These are phyloP conservation scores for Starmerella gropengiesseri DNA, from an alignment of 805 yeast species.

Conservation along the genomic window DNA sequence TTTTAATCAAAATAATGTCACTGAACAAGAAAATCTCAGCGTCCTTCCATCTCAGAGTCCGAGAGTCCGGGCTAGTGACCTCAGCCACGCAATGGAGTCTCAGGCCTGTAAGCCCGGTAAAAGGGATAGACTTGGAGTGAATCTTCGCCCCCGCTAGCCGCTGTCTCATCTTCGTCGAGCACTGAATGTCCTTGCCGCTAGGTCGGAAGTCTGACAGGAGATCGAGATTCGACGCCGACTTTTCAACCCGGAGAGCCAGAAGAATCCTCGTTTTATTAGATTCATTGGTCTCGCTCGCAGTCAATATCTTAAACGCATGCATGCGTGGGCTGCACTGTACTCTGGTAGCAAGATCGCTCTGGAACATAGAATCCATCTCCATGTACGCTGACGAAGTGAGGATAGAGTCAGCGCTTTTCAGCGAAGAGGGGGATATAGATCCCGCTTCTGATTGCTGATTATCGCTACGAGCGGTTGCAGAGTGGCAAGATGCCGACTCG, in stretches of 20 bases:
- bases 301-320: not conserved
- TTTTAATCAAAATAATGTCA: conserved; percentile 1
- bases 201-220: conserved; percentile 1
- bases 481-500: too few relatives aligned
- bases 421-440: too few relatives aligned
- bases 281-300: not conserved
- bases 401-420: too few relatives aligned
- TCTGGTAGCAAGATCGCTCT: not conserved
- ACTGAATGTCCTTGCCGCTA: conserved; percentile 9
- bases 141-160: not conserved
- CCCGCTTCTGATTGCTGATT: too few relatives aligned
- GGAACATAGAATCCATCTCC: not conserved
- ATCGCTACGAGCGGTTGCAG: too few relatives aligned
- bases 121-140: not conserved
- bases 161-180: not conserved
- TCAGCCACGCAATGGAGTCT: conserved; percentile 1
- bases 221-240: not conserved
- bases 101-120: conserved; percentile 3
- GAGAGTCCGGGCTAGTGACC: conserved; percentile 4
- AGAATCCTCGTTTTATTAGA: not conserved
- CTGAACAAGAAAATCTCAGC: conserved; percentile 7
- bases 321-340: not conserved
- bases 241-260: not conserved
- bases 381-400: not conserved
- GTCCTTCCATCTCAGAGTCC: conserved; percentile 1